A percentile compares a stretch with the other conserved stretches of the same genome.
phyloP scores from a whole-genome alignment of 306 rosid species.

The Gynostemma pentaphyllum region DNA sequence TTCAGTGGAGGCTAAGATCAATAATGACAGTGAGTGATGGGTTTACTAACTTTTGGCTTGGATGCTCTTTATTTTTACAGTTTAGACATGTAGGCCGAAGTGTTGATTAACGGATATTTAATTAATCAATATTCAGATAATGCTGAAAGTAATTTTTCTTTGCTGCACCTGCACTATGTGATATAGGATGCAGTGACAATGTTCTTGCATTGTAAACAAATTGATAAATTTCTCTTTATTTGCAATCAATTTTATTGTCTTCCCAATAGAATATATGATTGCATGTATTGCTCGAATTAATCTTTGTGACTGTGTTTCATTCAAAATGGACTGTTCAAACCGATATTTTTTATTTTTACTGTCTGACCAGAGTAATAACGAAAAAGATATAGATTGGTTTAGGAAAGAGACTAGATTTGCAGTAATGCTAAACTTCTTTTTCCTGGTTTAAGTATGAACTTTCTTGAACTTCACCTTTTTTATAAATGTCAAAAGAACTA shows the following conservation, averaged over 20 bases:
- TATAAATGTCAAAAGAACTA: neutral
- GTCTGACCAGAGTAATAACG: neutral
- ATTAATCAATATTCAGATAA: neutral
- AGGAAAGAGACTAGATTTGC: neutral
- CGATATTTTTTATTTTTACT: neutral
- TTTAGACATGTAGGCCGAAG: neutral
- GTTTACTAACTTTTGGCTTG: neutral
- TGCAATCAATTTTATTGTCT: neutral
- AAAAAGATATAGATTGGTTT: neutral
- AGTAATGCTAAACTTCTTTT: neutral
- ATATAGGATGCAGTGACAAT: neutral
- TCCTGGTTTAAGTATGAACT: neutral
- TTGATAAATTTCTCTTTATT: neutral
- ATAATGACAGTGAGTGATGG: conserved; percentile 41
- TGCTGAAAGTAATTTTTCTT: neutral
- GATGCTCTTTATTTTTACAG: neutral
- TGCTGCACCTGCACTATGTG: neutral
- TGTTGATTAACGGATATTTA: neutral
- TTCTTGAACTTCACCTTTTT: neutral
- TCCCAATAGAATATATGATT: neutral
- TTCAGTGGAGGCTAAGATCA: conserved; percentile 19
- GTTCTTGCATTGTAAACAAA: neutral
- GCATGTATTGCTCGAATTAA: neutral
- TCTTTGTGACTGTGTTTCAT: neutral
- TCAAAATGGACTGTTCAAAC: neutral